These are phyloP conservation scores for Pseudonitzschia delicatissima DNA, from an alignment of 108 stramenopile species.

Conservation along the genomic window DNA sequence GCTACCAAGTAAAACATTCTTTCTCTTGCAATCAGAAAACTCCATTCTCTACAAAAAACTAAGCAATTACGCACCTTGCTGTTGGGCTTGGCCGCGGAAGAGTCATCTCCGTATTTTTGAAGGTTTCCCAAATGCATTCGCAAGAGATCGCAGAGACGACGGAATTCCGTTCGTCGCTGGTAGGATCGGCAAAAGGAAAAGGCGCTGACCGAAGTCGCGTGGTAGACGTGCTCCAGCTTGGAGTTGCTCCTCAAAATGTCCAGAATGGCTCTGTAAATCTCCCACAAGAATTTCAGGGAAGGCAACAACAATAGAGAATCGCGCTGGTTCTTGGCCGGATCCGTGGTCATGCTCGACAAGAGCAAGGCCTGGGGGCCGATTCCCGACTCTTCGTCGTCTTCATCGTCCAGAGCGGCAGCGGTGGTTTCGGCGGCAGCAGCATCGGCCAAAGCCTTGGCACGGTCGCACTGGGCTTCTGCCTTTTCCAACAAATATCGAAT, in stretches of 20 bases:
- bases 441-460: conserved; percentile 71
- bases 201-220: conserved; percentile 75
- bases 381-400: conserved; percentile 88
- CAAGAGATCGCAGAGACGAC: conserved; percentile 93
- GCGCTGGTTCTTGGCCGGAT: conserved; percentile 86
- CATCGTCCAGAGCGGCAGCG: conserved; percentile 32
- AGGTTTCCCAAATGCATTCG: conserved; percentile 92
- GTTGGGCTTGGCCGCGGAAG: conserved; percentile 57
- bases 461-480: conserved; percentile 70
- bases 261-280: conserved; percentile 93
- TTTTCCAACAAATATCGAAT: conserved; percentile 86
- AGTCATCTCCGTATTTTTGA: conserved; percentile 82
- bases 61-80: conserved; percentile 57
- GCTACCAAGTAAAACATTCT: neutral
- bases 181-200: conserved; percentile 89
- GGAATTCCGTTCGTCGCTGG: conserved; percentile 91
- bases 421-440: conserved; percentile 32
- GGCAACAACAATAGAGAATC: conserved; percentile 89
- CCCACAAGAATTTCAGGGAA: conserved; percentile 98
- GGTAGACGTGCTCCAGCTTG: conserved; percentile 95
- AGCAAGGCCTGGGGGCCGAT: conserved; percentile 89
- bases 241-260: conserved; percentile 92
- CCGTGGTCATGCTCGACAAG: conserved; percentile 92
- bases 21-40: neutral
- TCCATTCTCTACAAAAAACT: neutral